Evolutionary conservation across 768 basidiomycete genomes (phyloP).

Genomic region (Auricularia sp.): DNA sequence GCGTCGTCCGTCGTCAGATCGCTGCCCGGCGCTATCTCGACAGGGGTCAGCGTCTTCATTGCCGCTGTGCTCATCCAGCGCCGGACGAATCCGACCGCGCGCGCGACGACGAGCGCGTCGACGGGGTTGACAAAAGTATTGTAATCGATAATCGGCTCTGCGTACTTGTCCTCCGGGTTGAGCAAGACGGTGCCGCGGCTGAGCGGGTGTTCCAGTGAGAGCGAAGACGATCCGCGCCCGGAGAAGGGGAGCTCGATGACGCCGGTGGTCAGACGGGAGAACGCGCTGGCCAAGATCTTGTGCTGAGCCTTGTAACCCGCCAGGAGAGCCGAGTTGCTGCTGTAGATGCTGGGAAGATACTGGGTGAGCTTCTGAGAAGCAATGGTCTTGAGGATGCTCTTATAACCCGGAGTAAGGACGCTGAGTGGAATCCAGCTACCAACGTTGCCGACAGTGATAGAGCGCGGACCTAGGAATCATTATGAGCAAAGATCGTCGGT

Average conservation of each 20-base stretch:
- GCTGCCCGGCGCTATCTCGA: constrained; percentile 2
- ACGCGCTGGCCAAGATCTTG: neutral
- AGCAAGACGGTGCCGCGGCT: neutral
- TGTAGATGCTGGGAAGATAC: neutral
- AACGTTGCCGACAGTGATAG: neutral
- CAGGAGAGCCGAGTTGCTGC: neutral
- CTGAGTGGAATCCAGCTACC: neutral
- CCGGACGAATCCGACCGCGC: neutral
- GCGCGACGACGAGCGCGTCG: neutral
- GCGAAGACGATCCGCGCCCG: neutral
- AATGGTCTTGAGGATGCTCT: neutral
- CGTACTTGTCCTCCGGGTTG: neutral
- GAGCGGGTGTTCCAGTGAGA: neutral
- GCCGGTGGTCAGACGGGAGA: neutral
- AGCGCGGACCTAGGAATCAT: neutral
- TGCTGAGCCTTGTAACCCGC: neutral
- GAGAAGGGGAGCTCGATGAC: neutral
- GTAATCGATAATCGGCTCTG: neutral
- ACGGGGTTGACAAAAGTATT: neutral
- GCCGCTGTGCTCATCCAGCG: neutral
- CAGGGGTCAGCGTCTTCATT: neutral
- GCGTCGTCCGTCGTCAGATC: constrained; percentile 7
- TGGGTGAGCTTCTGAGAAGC: neutral
- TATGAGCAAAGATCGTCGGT: neutral
- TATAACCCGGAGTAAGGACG: neutral